These are phyloP conservation scores for Saccharum hybrid DNA, from an alignment of 202 grass and related monocot species.

Conservation along the genomic window DNA sequence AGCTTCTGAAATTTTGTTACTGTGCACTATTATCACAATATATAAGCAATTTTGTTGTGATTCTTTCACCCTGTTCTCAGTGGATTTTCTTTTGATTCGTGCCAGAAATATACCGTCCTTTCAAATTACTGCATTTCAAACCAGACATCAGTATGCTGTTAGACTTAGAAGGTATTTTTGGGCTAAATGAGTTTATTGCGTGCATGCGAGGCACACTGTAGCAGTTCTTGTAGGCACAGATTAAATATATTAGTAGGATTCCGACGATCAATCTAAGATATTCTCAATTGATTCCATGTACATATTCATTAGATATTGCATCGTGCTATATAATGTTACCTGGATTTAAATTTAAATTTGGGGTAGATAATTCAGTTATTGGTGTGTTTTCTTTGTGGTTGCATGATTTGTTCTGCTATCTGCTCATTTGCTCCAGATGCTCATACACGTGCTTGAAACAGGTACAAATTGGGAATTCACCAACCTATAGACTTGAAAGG, in stretches of 20 bases:
- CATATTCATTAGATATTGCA: constrained; percentile 17
- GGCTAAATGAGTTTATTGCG: not conserved
- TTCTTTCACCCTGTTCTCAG: not conserved
- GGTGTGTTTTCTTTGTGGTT: constrained; percentile 19
- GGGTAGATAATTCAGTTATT: constrained; percentile 9
- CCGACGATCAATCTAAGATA: constrained; percentile 20
- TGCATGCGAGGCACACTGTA: not conserved
- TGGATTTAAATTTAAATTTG: not conserved
- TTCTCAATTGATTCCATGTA: not conserved
- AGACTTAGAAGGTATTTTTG: constrained; percentile 1
- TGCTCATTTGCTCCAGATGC: constrained; percentile 10
- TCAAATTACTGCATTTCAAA: not conserved
- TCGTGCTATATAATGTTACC: constrained; percentile 8
- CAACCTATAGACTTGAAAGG: constrained; percentile 84
- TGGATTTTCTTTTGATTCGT: not conserved
- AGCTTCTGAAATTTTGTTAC: no score
- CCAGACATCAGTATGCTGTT: not conserved
- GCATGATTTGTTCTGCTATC: constrained; percentile 32
- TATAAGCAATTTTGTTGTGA: constrained; percentile 7
- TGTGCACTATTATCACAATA: not conserved
- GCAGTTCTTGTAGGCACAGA: constrained; percentile 5
- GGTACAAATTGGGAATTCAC: constrained; percentile 84
- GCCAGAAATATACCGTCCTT: not conserved
- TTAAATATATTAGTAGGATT: constrained; percentile 6
- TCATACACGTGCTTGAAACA: constrained; percentile 40